These are phyloP conservation scores for Letharia lupina DNA, from an alignment of 495 filamentous ascomycete genomes.

Conservation along the genomic window DNA sequence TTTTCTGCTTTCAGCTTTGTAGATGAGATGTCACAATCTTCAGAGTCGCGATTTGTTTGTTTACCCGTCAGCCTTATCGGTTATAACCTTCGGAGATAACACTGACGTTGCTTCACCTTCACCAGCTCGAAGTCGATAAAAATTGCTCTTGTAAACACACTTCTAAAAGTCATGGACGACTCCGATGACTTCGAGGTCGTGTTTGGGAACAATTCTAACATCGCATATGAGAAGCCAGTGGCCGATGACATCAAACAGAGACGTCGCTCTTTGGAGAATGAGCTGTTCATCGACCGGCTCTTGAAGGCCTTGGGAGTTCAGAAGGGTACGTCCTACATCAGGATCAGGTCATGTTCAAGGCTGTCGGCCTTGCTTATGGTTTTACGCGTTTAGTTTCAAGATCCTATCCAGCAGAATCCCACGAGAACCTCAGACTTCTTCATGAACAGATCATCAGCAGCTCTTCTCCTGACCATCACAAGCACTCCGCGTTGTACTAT, in stretches of 20 bases:
- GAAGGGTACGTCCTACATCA: constrained; percentile 43
- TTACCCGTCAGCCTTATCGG: constrained; percentile 8
- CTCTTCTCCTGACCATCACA: constrained; percentile 56
- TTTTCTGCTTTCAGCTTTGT: neutral
- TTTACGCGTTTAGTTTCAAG: constrained; percentile 38
- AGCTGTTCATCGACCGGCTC: constrained; percentile 67
- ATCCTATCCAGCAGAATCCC: constrained; percentile 61
- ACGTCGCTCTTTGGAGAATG: constrained; percentile 54
- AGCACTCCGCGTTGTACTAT: constrained; percentile 73
- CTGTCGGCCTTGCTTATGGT: neutral
- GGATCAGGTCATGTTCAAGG: neutral
- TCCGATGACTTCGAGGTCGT: constrained; percentile 50
- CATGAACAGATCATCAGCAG: constrained; percentile 54
- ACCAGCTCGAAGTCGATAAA: neutral
- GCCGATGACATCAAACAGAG: constrained; percentile 51
- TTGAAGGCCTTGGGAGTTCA: constrained; percentile 61
- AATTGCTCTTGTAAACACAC: neutral
- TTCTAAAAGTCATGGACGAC: constrained; percentile 10
- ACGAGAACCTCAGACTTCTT: constrained; percentile 53
- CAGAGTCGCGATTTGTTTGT: constrained; percentile 8
- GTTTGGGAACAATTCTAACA: constrained; percentile 55
- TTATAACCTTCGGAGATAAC: neutral
- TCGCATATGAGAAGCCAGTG: constrained; percentile 50
- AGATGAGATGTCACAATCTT: neutral
- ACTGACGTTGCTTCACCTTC: neutral